A percentile compares a stretch with the other conserved stretches of the same genome.
These are phyloP conservation scores for Jatropha curcas DNA, from an alignment of 345 rosid species.

Conservation along the genomic window DNA sequence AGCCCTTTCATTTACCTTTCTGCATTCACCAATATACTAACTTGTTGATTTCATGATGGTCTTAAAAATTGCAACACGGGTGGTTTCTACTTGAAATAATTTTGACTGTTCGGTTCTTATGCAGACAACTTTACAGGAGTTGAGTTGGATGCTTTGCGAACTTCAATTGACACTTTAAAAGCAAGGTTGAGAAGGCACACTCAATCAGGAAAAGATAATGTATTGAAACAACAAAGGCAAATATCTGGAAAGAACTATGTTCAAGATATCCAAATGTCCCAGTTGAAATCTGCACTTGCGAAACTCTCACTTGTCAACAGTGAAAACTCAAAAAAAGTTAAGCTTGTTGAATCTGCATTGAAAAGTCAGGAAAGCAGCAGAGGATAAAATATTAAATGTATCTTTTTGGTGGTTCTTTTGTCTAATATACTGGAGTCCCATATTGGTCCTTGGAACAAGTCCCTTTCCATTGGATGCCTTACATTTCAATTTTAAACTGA, in stretches of 20 bases:
- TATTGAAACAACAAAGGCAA: conserved; percentile 40
- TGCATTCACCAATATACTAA: background rate
- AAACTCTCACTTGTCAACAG: conserved; percentile 71
- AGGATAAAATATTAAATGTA: conserved; percentile 1
- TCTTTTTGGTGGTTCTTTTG: background rate
- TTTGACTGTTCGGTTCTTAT: conserved; percentile 15
- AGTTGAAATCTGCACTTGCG: conserved; percentile 61
- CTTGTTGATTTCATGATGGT: background rate
- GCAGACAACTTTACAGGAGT: conserved; percentile 67
- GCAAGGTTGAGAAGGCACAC: conserved; percentile 59
- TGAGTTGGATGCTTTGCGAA: conserved; percentile 69
- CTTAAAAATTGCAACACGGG: background rate
- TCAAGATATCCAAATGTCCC: conserved; percentile 59
- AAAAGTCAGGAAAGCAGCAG: conserved; percentile 45
- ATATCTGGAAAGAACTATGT: conserved; percentile 36
- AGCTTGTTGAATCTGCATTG: conserved; percentile 65
- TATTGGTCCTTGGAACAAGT: background rate
- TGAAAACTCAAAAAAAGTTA: conserved; percentile 64
- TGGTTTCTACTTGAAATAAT: background rate
- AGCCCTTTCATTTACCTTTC: background rate
- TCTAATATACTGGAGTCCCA: background rate
- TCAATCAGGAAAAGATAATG: conserved; percentile 41
- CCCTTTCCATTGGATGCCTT: background rate
- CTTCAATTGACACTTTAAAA: conserved; percentile 64
- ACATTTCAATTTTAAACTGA: background rate